A percentile compares a stretch with the other conserved stretches of the same genome.
Evolutionary conservation across 257 asterid genomes (phyloP).

Genomic region (Salvia splendens): DNA sequence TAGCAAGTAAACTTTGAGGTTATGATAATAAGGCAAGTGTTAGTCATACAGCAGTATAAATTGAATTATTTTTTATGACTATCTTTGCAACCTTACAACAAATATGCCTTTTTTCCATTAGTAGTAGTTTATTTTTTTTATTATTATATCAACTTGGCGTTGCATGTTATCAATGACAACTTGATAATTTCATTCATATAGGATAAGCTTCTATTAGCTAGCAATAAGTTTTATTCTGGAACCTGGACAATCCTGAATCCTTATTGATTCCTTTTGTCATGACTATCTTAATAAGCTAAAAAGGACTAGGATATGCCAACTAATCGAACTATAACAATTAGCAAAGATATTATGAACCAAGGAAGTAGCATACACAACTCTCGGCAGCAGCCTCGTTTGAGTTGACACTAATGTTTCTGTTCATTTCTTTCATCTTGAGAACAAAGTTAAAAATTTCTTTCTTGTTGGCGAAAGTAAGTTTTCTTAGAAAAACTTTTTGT

Average conservation of each 20-base stretch:
- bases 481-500: slow-evolving; percentile 32
- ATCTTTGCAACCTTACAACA: no score
- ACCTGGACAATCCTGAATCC: background rate
- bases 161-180: no score
- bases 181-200: background rate
- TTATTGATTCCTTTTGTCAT: background rate
- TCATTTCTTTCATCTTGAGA: slow-evolving; percentile 8
- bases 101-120: no score
- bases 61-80: no score
- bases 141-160: no score
- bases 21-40: background rate
- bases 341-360: background rate
- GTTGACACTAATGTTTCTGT: background rate
- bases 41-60: background rate
- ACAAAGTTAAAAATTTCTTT: background rate
- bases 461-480: slow-evolving; percentile 16
- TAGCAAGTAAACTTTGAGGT: background rate
- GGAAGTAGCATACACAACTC: background rate
- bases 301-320: background rate
- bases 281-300: background rate
- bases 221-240: background rate
- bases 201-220: background rate
- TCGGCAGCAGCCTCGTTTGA: slow-evolving; percentile 3
- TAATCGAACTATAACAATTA: background rate
- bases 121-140: no score